phyloP scores from a whole-genome alignment of 2,329 filamentous ascomycete genomes.

The Neonectria ditissima region DNA sequence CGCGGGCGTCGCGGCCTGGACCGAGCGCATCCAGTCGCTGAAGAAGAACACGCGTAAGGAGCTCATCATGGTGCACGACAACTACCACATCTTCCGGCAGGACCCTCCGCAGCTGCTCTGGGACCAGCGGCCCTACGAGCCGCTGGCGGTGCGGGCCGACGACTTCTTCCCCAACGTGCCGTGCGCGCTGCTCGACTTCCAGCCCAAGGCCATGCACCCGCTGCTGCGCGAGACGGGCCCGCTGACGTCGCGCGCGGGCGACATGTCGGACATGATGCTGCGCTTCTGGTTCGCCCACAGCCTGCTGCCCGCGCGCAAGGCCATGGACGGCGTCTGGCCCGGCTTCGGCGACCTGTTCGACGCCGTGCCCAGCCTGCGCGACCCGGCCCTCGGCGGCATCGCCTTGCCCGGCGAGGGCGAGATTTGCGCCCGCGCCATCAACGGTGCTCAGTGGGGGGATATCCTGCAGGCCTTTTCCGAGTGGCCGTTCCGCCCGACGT shows the following conservation, averaged over 20 bases:
- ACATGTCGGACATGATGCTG: constrained; percentile 64
- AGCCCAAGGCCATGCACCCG: constrained; percentile 66
- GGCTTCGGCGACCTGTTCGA: constrained; percentile 68
- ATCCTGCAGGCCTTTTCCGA: constrained; percentile 70
- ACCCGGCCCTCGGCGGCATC: constrained; percentile 61
- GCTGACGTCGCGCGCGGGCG: constrained; percentile 55
- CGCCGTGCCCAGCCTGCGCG: constrained; percentile 59
- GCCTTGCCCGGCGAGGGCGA: constrained; percentile 53
- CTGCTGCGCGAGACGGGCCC: constrained; percentile 61
- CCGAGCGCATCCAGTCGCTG: constrained; percentile 48
- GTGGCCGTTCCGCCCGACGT: constrained; percentile 73
- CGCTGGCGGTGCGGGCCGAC: constrained; percentile 65
- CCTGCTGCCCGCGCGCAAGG: constrained; percentile 57
- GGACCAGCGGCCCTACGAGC: constrained; percentile 79
- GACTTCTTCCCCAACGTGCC: constrained; percentile 76
- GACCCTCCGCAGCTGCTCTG: constrained; percentile 68
- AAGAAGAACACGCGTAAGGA: constrained; percentile 51
- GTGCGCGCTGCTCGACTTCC: constrained; percentile 73
- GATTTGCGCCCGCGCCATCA: constrained; percentile 62
- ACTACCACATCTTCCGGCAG: constrained; percentile 63
- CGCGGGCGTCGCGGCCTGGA: constrained; percentile 50
- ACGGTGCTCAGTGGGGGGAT: constrained; percentile 66
- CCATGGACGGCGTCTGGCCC: constrained; percentile 66
- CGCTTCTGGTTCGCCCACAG: constrained; percentile 57
- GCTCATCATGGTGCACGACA: constrained; percentile 62